Base-by-base conservation (phyloP, 257 asterid species). In the Solanum appendiculatum region DNA sequence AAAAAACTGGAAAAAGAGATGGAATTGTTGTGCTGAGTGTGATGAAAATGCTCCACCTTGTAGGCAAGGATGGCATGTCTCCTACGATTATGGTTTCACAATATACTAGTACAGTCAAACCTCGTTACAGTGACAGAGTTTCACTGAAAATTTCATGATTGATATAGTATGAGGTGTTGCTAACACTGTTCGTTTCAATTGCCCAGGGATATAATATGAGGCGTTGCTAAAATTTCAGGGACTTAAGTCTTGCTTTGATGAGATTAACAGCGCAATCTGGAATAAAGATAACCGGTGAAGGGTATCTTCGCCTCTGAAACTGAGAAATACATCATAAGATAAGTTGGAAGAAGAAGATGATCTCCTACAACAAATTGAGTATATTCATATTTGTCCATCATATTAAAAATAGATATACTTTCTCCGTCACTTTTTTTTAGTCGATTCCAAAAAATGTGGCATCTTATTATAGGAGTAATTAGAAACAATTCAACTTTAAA, bases 21-120 rank as follows among this genome's bases (percentile, higher is more conserved):
- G 96, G 96, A 95, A 97, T 87, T 94, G 98, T 60, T 95, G 98
- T 74, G 89, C 92, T 10, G 96, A 94, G 89, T 90, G 88, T 21
- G 92, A 89, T 48, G 94, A 92, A 86, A 86, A 93, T 29, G 93
- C 95, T 31, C 87, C 91, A 2, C 94, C 97, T 85, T 95, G 97
- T 82, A 90, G 83, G 83, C 2, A 25, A 40, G 83, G 60, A 3
- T 42, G 60, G 60, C 60, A 77, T 77, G 83, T 42, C 37, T 77
- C 37, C 1, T 42, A 77, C 7, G 15, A 77, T 77, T 60, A 40
- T 77, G 83, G 83, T n/a, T 40, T 40, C 4, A 77, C 83, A 40
- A 40, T 77, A 77, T 77, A 40, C 36, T 14, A 77, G 20, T 2
- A 63, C 20, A 73, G 8, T 5, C 34, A 63, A 11, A 63, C 31